Evolutionary conservation across 164 flowering plant genomes (phyloP).

Genomic region (Macadamia integrifolia): DNA sequence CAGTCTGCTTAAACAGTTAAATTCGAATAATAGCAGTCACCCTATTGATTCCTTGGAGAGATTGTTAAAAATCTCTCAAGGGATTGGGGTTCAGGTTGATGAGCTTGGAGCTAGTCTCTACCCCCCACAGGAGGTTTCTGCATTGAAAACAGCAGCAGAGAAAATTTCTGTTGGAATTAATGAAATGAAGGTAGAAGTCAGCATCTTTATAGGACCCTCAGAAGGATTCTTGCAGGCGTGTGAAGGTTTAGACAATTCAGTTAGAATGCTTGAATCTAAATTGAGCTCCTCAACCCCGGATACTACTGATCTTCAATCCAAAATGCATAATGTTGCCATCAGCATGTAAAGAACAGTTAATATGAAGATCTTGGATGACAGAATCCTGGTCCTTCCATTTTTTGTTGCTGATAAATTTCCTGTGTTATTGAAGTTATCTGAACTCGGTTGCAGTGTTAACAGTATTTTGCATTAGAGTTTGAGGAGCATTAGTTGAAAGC

Average conservation of each 20-base stretch:
- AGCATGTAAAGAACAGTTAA: constrained; percentile 9
- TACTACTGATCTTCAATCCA: constrained; percentile 23
- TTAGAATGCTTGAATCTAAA: constrained; percentile 38
- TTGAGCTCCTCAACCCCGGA: constrained; percentile 17
- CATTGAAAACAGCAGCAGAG: constrained; percentile 34
- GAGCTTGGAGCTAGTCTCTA: constrained; percentile 90
- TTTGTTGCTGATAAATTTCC: too few relatives aligned
- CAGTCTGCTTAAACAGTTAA: constrained; percentile 45
- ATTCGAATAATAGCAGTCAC: constrained; percentile 14
- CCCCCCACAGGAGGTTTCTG: constrained; percentile 75
- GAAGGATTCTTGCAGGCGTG: constrained; percentile 53
- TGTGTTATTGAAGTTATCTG: too few relatives aligned
- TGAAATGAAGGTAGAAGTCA: constrained; percentile 35
- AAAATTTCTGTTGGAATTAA: constrained; percentile 33
- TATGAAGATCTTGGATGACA: background rate
- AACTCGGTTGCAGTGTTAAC: too few relatives aligned
- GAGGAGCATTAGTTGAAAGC: too few relatives aligned
- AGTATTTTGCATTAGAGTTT: too few relatives aligned
- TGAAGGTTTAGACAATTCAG: constrained; percentile 31
- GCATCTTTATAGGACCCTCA: constrained; percentile 24
- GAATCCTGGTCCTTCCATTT: background rate
- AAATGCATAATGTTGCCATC: constrained; percentile 45
- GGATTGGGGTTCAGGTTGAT: constrained; percentile 61
- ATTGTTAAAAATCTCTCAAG: constrained; percentile 51
- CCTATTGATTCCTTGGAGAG: constrained; percentile 59